These are phyloP conservation scores for Tuber borchii DNA, from an alignment of 495 filamentous ascomycete genomes.

Conservation along the genomic window DNA sequence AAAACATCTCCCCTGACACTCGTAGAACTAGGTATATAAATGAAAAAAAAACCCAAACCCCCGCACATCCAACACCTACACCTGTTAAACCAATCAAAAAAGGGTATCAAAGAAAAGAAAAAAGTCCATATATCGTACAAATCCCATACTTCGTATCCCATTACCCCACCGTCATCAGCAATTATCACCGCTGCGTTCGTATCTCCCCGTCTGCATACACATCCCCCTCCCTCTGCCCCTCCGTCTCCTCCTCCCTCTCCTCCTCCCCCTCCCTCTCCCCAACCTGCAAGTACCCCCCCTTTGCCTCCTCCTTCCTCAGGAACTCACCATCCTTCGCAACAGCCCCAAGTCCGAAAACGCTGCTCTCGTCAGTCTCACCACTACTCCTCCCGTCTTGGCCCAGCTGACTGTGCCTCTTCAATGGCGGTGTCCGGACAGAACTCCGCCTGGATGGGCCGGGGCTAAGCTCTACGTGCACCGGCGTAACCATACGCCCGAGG, in stretches of 20 bases:
- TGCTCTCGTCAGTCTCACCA: slow-evolving; percentile 12
- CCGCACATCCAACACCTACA: not conserved
- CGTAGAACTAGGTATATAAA: not conserved
- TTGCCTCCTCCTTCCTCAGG: slow-evolving; percentile 2
- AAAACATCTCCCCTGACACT: too few relatives aligned
- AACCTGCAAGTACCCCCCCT: not conserved
- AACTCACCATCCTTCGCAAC: slow-evolving; percentile 29
- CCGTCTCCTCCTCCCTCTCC: too few relatives aligned
- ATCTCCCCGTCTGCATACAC: not conserved
- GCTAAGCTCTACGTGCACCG: slow-evolving; percentile 30
- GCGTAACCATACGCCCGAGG: slow-evolving; percentile 32
- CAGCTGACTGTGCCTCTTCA: slow-evolving; percentile 8
- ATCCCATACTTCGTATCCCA: not conserved
- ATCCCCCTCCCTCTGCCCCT: not conserved
- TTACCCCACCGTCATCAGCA: not conserved
- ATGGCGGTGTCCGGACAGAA: slow-evolving; percentile 19
- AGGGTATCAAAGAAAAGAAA: not conserved
- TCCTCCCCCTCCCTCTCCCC: too few relatives aligned
- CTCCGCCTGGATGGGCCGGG: slow-evolving; percentile 15
- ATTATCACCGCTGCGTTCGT: not conserved
- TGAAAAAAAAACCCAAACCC: not conserved
- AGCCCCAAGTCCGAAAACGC: slow-evolving; percentile 21
- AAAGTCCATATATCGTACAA: not conserved
- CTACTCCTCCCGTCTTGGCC: slow-evolving; percentile 2
- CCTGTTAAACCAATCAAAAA: not conserved